These are phyloP conservation scores for Rhodamnia rubescens DNA, from an alignment of 345 rosid genomes.

Conservation along the genomic window DNA sequence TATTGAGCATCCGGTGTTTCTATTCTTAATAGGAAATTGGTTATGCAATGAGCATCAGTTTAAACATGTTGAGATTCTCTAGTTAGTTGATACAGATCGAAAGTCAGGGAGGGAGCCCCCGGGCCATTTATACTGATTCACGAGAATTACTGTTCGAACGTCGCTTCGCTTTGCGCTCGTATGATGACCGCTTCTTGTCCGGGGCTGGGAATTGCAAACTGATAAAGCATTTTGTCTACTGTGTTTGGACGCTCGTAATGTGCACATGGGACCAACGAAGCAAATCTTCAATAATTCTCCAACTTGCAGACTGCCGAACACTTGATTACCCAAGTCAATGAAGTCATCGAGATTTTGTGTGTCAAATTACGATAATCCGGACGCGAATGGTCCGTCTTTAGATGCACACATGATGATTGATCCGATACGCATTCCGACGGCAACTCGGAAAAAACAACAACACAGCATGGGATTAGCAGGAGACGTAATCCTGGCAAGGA, in stretches of 20 bases:
- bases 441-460: neutral
- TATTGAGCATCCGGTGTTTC: neutral
- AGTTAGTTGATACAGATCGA: neutral
- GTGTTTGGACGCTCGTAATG: neutral
- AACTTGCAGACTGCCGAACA: neutral
- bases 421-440: neutral
- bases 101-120: neutral
- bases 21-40: neutral
- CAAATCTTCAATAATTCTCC: neutral
- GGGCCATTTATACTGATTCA: neutral
- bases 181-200: no score
- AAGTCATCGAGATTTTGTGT: neutral
- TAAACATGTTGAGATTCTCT: neutral
- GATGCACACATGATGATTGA: neutral
- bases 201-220: no score
- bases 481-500: neutral
- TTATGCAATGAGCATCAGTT: neutral
- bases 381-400: neutral
- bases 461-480: neutral
- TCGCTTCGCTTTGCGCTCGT: no score
- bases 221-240: neutral
- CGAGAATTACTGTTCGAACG: neutral
- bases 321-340: neutral
- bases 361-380: neutral
- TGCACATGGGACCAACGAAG: neutral